Base-by-base conservation (phyloP, 208 protist species). In the Jaenimonas drosophilae region DNA sequence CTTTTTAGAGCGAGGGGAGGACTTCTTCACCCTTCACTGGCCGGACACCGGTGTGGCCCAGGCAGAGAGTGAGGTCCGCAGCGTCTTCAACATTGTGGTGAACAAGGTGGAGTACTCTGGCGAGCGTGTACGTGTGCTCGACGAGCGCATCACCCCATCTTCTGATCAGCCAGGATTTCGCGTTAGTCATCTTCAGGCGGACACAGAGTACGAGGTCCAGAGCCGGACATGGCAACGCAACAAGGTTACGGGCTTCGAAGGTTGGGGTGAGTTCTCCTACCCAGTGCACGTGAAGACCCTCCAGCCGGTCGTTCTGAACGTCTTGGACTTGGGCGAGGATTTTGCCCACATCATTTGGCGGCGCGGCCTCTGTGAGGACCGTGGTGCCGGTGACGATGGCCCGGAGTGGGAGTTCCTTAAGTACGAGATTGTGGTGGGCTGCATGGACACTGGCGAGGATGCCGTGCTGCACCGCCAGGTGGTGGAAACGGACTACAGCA, bases 391-490 rank as follows among this genome's bases (percentile, higher is more conserved):
- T 17, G 12, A 34, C 17, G 21, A 33, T 25, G 6, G 53, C 6
- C 33, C 60, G 7, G 29, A 39, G 38, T 85, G 79, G 72, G 56
- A 64, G 21, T 66, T 67, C 39, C 59, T 93, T 17, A 93, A 90
- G 69, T 96, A 94, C 68, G 88, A 96, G 44, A 59, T 96, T 17
- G 69, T 91, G 14, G 75, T 96, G 21, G 79, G 74, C 28, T 91
- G 72, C 55, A 33, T 85, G 17, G 65, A 86, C 49, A 89, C 71
- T 19, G 70, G 74, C n/a, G 76, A 95, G 42, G 73, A 91, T 49
- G 33, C 45, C 7, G 51, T 96, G 29, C 54, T 93, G 24, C 79
- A 90, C 36, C 57, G 60, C 14, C 70, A 92, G 41, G 72, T 96
- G 30, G 56, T 93, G 17, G 68, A 90, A 31, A 92, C 73, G 4